Conservation (phyloP, 768 basidiomycete genomes). For the Agrocybe praecox region DNA sequence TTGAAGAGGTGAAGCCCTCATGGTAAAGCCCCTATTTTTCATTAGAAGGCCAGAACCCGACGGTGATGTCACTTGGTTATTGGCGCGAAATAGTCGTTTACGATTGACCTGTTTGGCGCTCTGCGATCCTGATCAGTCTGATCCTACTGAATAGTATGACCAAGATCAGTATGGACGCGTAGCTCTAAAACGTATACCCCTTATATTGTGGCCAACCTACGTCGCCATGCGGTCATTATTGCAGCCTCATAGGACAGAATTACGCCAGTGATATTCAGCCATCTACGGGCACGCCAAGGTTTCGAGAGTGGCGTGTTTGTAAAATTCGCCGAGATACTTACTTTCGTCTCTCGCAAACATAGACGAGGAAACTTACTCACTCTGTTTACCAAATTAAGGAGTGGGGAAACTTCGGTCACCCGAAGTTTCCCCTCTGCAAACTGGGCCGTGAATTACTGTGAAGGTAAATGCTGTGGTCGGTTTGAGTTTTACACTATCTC, state of each 20-base stretch:
- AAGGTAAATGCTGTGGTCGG: constrained; percentile 8
- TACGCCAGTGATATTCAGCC: not conserved
- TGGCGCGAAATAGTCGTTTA: not conserved
- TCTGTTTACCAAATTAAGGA: constrained; percentile 15
- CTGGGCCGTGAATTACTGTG: constrained; percentile 6
- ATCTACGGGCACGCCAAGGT: constrained; percentile 11
- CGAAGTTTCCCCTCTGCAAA: constrained; percentile 30
- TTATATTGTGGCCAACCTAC: not conserved
- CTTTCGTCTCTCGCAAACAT: constrained; percentile 18
- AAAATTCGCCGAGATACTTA: constrained; percentile 25
- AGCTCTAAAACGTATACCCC: not conserved
- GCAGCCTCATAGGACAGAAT: not conserved
- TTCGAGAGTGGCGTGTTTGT: not conserved
- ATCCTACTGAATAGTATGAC: not conserved
- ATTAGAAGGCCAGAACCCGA: not conserved
- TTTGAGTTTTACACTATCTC: not conserved
- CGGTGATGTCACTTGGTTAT: not conserved
- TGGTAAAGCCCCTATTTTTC: not conserved
- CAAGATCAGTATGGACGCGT: not conserved
- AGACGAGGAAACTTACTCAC: constrained; percentile 13
- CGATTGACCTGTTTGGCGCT: not conserved
- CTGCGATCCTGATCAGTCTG: not conserved
- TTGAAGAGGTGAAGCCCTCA: not conserved
- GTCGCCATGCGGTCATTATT: constrained; percentile 2
- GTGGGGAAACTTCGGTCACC: constrained; percentile 31